phyloP scores from a whole-genome alignment of 2,329 filamentous ascomycete species.

The Cytospora schulzeri region DNA sequence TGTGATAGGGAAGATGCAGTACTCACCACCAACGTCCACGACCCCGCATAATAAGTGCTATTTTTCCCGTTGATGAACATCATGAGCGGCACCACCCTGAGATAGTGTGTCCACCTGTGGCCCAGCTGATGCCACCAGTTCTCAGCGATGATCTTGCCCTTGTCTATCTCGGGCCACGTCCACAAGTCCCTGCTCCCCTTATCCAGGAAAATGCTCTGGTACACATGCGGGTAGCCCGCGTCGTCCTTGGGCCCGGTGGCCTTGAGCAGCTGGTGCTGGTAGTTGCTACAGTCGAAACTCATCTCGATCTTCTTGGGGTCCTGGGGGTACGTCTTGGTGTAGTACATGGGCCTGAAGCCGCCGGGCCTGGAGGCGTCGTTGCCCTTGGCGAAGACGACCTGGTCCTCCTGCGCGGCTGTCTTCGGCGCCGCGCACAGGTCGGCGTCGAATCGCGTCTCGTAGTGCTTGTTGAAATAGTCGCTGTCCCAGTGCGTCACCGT shows the following conservation, averaged over 20 bases:
- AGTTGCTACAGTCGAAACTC: constrained; percentile 73
- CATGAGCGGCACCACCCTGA: constrained; percentile 69
- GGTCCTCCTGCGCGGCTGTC: constrained; percentile 42
- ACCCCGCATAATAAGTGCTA: constrained; percentile 63
- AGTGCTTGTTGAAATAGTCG: constrained; percentile 67
- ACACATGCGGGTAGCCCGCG: constrained; percentile 60
- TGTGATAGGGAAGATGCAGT: neutral
- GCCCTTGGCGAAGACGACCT: constrained; percentile 46
- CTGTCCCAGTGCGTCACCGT: constrained; percentile 69
- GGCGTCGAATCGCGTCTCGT: constrained; percentile 37
- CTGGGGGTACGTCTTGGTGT: constrained; percentile 60
- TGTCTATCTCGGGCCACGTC: constrained; percentile 61
- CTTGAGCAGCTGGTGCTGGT: constrained; percentile 69
- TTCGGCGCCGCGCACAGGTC: constrained; percentile 47
- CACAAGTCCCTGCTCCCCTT: constrained; percentile 58
- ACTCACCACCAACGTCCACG: constrained; percentile 69
- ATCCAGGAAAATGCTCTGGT: constrained; percentile 70
- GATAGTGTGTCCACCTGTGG: constrained; percentile 65
- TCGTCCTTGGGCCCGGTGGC: constrained; percentile 30
- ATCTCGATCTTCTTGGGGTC: constrained; percentile 64
- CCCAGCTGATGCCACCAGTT: constrained; percentile 72
- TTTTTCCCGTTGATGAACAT: constrained; percentile 71
- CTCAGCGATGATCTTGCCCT: constrained; percentile 60
- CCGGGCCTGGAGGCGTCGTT: constrained; percentile 55
- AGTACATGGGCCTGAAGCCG: constrained; percentile 66